Base-by-base conservation (phyloP, 2,329 filamentous ascomycete species). In the Dactylellina haptotyla region DNA sequence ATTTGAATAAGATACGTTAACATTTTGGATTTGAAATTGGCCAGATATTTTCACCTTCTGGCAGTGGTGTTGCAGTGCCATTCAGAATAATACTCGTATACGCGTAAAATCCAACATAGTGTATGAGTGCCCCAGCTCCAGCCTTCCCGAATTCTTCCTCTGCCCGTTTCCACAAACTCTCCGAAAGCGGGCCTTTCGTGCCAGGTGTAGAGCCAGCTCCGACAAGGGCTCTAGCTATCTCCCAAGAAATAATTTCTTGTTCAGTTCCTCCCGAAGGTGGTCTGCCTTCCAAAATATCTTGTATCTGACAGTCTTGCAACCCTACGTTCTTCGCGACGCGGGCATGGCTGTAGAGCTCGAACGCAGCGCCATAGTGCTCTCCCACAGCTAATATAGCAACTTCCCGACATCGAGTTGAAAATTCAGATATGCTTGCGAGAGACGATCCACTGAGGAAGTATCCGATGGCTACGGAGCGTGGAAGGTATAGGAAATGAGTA, bases 381-480 rank as follows among this genome's bases (percentile, higher is more conserved):
- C 53, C 63, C n/a, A 67, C 30, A 0, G 63, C 63, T n/a, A 67
- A 43, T n/a, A 53, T 67, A 1, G 34, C 63, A 1, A 67, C 26
- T 16, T 67, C 63, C 1, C 63, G 53, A 23, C 45, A 67, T 14
- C 34, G n/a, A 1, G 34, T 1, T n/a, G 63, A n/a, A n/a, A 59
- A 51, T 1, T 32, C 63, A 2, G 43, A 4, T 1, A 50, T 28
- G 6, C 20, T n/a, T n/a, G 23, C 34, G 5, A 53, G 45, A 4
- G 51, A 48, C 8, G 32, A 18, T 1, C n/a, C 25, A n/a, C 16
- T 25, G 2, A n/a, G 26, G 16, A 34, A 1, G 18, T 58, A 39
- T 14, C 20, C 20, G 1, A n/a, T 43, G 8, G 14, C 53, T 9
- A 69, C 54, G 6, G 43, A 14, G 2, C n/a, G 3, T 26, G 64